Conservation (phyloP, 768 basidiomycete genomes). For the Punctularia strigosozonata region DNA sequence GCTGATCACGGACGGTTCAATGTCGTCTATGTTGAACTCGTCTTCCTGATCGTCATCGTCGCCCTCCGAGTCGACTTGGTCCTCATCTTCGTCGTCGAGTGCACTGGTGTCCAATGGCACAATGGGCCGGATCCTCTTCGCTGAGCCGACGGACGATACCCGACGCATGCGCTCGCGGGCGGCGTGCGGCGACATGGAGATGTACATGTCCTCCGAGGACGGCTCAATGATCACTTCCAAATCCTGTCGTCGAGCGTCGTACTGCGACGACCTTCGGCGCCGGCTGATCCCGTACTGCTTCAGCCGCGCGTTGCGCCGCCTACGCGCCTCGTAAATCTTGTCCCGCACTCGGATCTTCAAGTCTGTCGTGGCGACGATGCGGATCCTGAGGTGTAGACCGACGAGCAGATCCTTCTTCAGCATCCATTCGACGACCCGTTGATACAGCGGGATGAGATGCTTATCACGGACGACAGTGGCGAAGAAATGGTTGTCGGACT, state of each 20-base stretch:
- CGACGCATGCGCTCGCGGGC: slow-evolving; percentile 29
- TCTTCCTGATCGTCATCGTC: slow-evolving; percentile 29
- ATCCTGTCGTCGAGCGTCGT: slow-evolving; percentile 4
- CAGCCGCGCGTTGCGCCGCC: slow-evolving; percentile 9
- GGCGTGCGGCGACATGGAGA: slow-evolving; percentile 43
- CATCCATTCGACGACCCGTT: slow-evolving; percentile 85
- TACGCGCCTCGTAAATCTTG: too few species aligned
- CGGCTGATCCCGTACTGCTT: too few species aligned
- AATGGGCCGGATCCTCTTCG: too few species aligned
- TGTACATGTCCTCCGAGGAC: slow-evolving; percentile 24
- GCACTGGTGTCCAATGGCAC: too few species aligned
- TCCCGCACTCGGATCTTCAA: slow-evolving; percentile 61
- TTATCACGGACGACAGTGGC: slow-evolving; percentile 64
- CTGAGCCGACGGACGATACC: too few species aligned
- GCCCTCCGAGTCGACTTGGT: slow-evolving; percentile 19
- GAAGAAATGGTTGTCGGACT: slow-evolving; percentile 65
- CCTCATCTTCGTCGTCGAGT: slow-evolving; percentile 15
- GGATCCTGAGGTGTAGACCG: slow-evolving; percentile 75
- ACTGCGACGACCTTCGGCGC: slow-evolving; percentile 3
- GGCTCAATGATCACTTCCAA: slow-evolving; percentile 8
- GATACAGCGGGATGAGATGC: slow-evolving; percentile 57
- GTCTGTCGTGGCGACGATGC: slow-evolving; percentile 66
- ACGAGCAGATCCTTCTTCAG: slow-evolving; percentile 77
- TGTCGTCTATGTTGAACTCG: slow-evolving; percentile 32
- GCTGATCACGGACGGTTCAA: slow-evolving; percentile 54